These are phyloP conservation scores for Pseudoturritis turrita DNA, from an alignment of 345 rosid genomes.

Conservation along the genomic window DNA sequence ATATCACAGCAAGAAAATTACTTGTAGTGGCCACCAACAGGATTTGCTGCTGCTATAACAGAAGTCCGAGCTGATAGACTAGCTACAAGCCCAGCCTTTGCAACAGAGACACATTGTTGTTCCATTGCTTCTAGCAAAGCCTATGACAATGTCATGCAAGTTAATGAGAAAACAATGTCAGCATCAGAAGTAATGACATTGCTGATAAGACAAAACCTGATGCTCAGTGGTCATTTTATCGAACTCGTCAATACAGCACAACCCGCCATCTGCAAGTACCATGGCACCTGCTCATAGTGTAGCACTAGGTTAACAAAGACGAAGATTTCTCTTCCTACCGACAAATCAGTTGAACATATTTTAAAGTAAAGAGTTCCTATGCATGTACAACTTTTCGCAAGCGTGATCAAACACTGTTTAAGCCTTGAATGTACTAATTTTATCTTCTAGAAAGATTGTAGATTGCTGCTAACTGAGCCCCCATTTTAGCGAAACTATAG, in stretches of 20 bases:
- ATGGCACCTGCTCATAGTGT: constrained; percentile 71
- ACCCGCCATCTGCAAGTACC: constrained; percentile 96
- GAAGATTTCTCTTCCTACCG: neutral
- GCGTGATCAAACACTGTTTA: neutral
- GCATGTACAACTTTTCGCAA: constrained; percentile 6
- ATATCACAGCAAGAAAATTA: constrained; percentile 34
- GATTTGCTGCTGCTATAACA: constrained; percentile 96
- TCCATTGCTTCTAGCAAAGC: constrained; percentile 99
- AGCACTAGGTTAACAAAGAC: constrained; percentile 6
- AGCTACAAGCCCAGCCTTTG: constrained; percentile 97
- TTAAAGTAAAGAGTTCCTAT: neutral
- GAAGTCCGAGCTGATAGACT: constrained; percentile 96
- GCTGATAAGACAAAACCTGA: constrained; percentile 54
- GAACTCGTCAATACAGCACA: constrained; percentile 96
- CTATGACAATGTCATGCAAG: constrained; percentile 40
- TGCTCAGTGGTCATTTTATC: constrained; percentile 97
- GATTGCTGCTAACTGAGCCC: neutral
- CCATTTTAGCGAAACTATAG: neutral
- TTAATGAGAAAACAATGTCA: constrained; percentile 12
- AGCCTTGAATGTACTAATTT: constrained; percentile 13
- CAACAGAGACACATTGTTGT: constrained; percentile 97
- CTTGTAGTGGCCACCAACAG: constrained; percentile 98
- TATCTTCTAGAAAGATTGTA: neutral
- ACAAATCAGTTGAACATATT: constrained; percentile 1
- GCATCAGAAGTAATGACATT: constrained; percentile 18